Evolutionary conservation across 2,329 filamentous ascomycete species (phyloP), one percentile per base, ranked within the genome.

Genomic region (Colletotrichum sp.): DNA sequence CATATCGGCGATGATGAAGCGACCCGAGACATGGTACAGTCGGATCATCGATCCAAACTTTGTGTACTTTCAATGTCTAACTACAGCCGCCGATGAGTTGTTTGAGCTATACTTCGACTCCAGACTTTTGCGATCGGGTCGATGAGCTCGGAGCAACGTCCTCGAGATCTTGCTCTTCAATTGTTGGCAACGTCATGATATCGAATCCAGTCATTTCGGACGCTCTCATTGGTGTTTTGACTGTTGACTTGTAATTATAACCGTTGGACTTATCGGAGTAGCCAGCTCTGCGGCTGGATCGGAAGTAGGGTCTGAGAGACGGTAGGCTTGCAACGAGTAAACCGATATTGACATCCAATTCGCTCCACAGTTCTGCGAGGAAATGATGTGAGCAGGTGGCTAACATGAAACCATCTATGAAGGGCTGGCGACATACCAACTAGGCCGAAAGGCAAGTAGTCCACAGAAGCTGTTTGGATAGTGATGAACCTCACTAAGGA

Each of bases 401-500:
- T 7, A 21, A 36, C 10, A 52, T 21, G 44, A 63, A 15, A 34
- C 28, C 30, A 36, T 34, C 30, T 10, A 13, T 15, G 7, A 34
- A 63, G 13, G 21, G 36, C 34, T 18, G 18, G 8, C 12, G 4
- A 68, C 73, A 30, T 44, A 76, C 73, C 63, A 10, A 76, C 70
- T 10, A 76, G 52, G 18, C 73, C 73, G 8, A 76, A 68, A 9
- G 73, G 73, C 63, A 73, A 49, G 21, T 39, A 57, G 9, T 76
- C 70, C 4, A 73, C 24, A 5, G 73, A 10, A 28, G 64, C 70
- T 8, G 73, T 76, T 28, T 76, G 69, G 5, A 76, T 73, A 8
- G 73, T 76, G n/a, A 76, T 72, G 32, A 76, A 76, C n/a, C 73
- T 49, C 30, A 73, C 64, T 1, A 76, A 64, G 7, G 73, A 76